Percentiles rank a stretch among this genome's conserved stretches.
Evolutionary conservation across 495 filamentous ascomycete species (phyloP).

Genomic region (Penicillium antarcticum): DNA sequence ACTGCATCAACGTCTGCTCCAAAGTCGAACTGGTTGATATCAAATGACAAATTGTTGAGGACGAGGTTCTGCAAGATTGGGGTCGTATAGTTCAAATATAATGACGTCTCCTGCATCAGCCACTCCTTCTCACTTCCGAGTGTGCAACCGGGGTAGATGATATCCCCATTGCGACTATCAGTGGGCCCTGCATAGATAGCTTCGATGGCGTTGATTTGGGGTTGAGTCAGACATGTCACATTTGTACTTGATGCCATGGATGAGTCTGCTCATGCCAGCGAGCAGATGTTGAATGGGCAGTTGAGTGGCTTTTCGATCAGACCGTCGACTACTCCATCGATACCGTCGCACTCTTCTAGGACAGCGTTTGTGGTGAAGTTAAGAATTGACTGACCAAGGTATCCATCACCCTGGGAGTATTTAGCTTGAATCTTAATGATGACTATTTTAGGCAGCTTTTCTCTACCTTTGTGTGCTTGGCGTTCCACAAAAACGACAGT

Average conservation of each 20-base stretch:
- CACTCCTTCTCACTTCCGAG: slow-evolving; percentile 30
- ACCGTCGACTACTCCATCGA: slow-evolving; percentile 38
- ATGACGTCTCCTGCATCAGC: slow-evolving; percentile 27
- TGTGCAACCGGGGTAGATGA: slow-evolving; percentile 38
- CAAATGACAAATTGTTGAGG: slow-evolving; percentile 59
- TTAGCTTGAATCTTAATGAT: not conserved
- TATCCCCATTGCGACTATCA: slow-evolving; percentile 9
- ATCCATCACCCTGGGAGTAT: slow-evolving; percentile 1
- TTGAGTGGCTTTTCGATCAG: slow-evolving; percentile 37
- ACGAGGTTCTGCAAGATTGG: slow-evolving; percentile 66
- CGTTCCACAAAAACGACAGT: slow-evolving; percentile 42
- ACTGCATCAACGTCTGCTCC: slow-evolving; percentile 31
- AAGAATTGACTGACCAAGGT: slow-evolving; percentile 27
- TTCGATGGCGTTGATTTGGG: not conserved
- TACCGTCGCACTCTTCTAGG: slow-evolving; percentile 31
- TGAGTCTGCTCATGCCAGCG: slow-evolving; percentile 23
- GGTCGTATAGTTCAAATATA: slow-evolving; percentile 29
- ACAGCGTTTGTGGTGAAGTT: slow-evolving; percentile 30
- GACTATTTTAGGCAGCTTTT: not conserved
- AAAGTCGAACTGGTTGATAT: slow-evolving; percentile 45
- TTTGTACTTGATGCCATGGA: not conserved
- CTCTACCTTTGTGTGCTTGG: slow-evolving; percentile 3
- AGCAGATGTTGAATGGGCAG: slow-evolving; percentile 34
- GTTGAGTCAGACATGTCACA: slow-evolving; percentile 2
- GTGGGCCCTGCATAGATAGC: slow-evolving; percentile 1